These are phyloP conservation scores for Rhizomucor pusillus DNA, from an alignment of 371 early-diverging fungal genomes.

Conservation along the genomic window DNA sequence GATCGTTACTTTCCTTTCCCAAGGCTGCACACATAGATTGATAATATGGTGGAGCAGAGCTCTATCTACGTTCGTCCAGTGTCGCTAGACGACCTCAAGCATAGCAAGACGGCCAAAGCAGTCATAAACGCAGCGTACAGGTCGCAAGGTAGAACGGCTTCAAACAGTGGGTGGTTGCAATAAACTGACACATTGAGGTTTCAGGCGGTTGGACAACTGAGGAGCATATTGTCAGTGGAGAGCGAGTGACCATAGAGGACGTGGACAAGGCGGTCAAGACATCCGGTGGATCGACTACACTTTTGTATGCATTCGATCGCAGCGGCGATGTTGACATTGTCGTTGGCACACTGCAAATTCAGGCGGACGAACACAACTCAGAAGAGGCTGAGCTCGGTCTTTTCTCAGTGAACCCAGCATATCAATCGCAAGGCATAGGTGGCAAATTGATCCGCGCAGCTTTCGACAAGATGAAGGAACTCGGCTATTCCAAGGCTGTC, in stretches of 20 bases:
- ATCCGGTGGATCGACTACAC: slow-evolving; percentile 25
- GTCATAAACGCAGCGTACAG: slow-evolving; percentile 21
- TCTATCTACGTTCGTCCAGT: slow-evolving; percentile 19
- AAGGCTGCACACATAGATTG: no score
- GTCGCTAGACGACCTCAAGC: slow-evolving; percentile 13
- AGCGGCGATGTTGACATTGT: slow-evolving; percentile 16
- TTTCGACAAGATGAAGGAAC: slow-evolving; percentile 28
- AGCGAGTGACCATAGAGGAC: slow-evolving; percentile 27
- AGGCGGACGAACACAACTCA: slow-evolving; percentile 8
- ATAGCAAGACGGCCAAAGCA: slow-evolving; percentile 5
- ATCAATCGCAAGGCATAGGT: slow-evolving; percentile 56
- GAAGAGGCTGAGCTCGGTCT: slow-evolving; percentile 42
- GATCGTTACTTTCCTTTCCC: no score
- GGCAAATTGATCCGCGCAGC: slow-evolving; percentile 49
- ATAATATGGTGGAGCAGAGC: slow-evolving; percentile 16
- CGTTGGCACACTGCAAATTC: slow-evolving; percentile 42
- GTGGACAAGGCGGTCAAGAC: slow-evolving; percentile 16
- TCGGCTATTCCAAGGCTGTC: slow-evolving; percentile 32
- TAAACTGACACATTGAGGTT: background rate
- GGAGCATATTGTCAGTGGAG: slow-evolving; percentile 28
- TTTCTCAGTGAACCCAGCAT: slow-evolving; percentile 47
- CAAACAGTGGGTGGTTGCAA: background rate
- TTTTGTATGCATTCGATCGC: slow-evolving; percentile 21
- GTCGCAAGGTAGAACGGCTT: slow-evolving; percentile 7
- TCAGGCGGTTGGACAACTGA: slow-evolving; percentile 49